Conservation (phyloP, 78 protist species). For the Protostelium mycophagum region DNA sequence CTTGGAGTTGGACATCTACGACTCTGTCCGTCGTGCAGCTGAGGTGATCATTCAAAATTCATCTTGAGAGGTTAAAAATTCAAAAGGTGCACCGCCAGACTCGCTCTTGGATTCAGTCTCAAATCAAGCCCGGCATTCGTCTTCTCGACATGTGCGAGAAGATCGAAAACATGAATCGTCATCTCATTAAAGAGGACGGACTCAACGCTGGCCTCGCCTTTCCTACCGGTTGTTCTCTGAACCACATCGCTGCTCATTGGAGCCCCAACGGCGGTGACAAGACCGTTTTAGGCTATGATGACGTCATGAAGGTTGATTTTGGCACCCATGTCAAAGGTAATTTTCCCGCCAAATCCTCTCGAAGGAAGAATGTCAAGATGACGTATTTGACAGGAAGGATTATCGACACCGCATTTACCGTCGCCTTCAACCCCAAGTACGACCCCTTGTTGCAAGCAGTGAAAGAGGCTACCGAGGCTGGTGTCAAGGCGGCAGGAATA, state of each 20-base stretch:
- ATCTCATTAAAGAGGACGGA: constrained; percentile 74
- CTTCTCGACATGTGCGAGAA: constrained; percentile 74
- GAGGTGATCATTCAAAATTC: constrained; percentile 77
- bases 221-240: constrained; percentile 95
- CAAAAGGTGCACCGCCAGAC: constrained; percentile 52
- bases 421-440: constrained; percentile 76
- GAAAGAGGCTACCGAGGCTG: constrained; percentile 92
- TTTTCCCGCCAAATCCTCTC: too few species aligned
- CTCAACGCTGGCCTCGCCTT: constrained; percentile 87
- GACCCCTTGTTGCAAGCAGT: constrained; percentile 89
- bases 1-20: constrained; percentile 6
- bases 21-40: constrained; percentile 88
- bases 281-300: constrained; percentile 87
- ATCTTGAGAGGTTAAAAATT: too few species aligned
- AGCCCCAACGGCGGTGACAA: constrained; percentile 99
- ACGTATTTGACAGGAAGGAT: constrained; percentile 21
- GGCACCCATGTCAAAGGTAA: constrained; percentile 94
- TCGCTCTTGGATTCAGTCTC: constrained; percentile 49
- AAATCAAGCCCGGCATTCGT: constrained; percentile 82
- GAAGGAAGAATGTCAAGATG: not conserved
- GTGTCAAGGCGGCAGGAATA: constrained; percentile 85
- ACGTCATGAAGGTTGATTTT: constrained; percentile 96
- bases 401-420: constrained; percentile 97
- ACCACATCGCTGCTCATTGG: constrained; percentile 96
- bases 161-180: constrained; percentile 62